Base-by-base conservation (phyloP, 108 stramenopile species). In the Mayamaea pseudoterrestris region DNA sequence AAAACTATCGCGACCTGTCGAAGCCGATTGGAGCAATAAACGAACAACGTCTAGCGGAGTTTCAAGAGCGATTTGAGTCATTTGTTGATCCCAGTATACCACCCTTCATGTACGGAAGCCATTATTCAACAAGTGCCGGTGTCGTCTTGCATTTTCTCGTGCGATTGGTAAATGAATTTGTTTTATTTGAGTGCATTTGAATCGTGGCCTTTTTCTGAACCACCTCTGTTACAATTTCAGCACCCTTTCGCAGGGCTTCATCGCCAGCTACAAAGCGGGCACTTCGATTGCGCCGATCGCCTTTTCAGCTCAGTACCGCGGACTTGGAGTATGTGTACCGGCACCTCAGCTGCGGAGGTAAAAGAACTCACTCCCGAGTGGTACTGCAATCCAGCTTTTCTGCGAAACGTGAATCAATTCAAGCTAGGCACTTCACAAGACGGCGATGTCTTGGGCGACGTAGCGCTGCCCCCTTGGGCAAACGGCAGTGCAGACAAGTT, bases 301-400 rank as follows among this genome's bases (percentile, higher is more conserved):
- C 65, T 96, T n/a, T 96, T 99, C 43, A 80, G 78, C 44, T 92
- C 91, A 24, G 80, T 99, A 29, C 70, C 89, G 23, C 61, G 83
- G 30, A 92, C 94, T 23, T 99, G 81, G 84, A 80, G 84, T 8
- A 87, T 92, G 84, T 83, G 81, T 55, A 92, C 90, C 24, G 88
- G 88, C 4, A 58, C 71, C n/a, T 70, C 68, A 13, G 84, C 84
- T 5, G 83, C 83, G 0, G 96, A 97, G 58, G 90, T 95, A 8
- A 96, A 96, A 58, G 98, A 99, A 52, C 58, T 99, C 14, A 95
- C 90, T 5, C 98, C 98, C 0, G 96, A 99, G 61, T 93, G 90
- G 61, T 98, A 89, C 53, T 83, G 74, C 52, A 84, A 81, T 34
- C 95, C 96, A 8, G 68, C 87, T 3, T 88, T 96, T 50, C 55